Evolutionary conservation across 257 asterid genomes (phyloP), one percentile per base, ranked within the genome.

Genomic region (Apocynum venetum): DNA sequence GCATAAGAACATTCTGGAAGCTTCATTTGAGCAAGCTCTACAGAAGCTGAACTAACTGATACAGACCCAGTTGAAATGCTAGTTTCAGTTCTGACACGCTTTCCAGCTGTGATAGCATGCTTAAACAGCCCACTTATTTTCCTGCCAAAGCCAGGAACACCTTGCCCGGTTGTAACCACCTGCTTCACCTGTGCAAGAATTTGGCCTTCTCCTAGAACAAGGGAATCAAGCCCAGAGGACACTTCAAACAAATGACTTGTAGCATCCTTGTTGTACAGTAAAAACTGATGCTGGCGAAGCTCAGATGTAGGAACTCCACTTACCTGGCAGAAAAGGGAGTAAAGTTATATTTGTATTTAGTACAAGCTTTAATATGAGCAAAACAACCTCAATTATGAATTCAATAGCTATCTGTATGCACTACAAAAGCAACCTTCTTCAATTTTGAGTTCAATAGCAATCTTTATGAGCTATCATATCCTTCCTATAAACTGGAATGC

Each of bases 31-130:
- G 98, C 97, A 78, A 94, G 97, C 86, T 94, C 97, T 60, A 94
- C 98, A 40, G 98, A 94, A 61, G 98, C 98, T 55, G 98, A 92
- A 81, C 98, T 92, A 79, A 94, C 97, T 10, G 98, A 94, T 41
- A 94, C 96, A 0, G 98, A 90, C 38, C 98, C 98, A 4, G 91
- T 78, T 38, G 98, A 87, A 74, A 91, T 94, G 82, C 73, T 91
- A 68, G 97, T 94, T 78, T 94, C 96, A 14, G 93, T 88, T 78
- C 98, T 89, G 51, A 94, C 98, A 38, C 98, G 90, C 85, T 94
- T 94, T 43, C 98, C 98, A 46, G 89, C 97, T 0, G 92, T 89
- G 72, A 89, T 91, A 40, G 97, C 97, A 46, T 88, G 97, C 83
- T 92, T 90, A 77, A 94, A 94, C 75, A 94, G 82, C 72, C 92